Percentiles rank a stretch among this genome's conserved stretches.
phyloP scores from a whole-genome alignment of 2,329 filamentous ascomycete species.

The Fonsecaea pugnacius region DNA sequence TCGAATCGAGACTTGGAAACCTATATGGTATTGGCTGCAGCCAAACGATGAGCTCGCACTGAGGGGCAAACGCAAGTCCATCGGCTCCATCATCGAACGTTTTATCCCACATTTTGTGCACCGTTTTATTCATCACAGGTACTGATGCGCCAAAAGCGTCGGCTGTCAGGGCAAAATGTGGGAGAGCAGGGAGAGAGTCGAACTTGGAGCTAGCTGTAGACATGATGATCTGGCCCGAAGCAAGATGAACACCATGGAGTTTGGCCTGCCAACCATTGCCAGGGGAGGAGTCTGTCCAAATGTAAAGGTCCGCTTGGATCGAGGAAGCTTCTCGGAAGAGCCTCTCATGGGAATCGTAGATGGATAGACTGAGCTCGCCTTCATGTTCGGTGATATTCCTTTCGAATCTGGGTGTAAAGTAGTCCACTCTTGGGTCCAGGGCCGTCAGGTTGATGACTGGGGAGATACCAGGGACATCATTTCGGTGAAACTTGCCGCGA shows the following conservation, averaged over 20 bases:
- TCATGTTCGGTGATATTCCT: slow-evolving; percentile 77
- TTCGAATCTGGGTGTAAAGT: slow-evolving; percentile 69
- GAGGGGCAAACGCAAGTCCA: slow-evolving; percentile 59
- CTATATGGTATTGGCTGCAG: slow-evolving; percentile 64
- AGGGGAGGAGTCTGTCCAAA: slow-evolving; percentile 72
- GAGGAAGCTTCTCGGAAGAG: slow-evolving; percentile 43
- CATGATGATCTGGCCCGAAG: slow-evolving; percentile 76
- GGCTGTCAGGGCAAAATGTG: slow-evolving; percentile 72
- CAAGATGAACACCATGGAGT: slow-evolving; percentile 84
- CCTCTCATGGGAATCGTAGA: slow-evolving; percentile 60
- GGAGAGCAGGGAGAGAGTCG: slow-evolving; percentile 84
- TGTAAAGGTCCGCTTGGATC: slow-evolving; percentile 69
- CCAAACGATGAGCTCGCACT: slow-evolving; percentile 89
- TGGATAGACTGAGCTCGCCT: slow-evolving; percentile 70
- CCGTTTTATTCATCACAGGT: slow-evolving; percentile 71
- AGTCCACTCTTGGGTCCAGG: slow-evolving; percentile 68
- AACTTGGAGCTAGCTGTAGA: slow-evolving; percentile 94
- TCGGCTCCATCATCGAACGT: slow-evolving; percentile 61
- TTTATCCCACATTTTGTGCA: slow-evolving; percentile 60
- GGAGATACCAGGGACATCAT: slow-evolving; percentile 52
- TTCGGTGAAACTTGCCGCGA: slow-evolving; percentile 74
- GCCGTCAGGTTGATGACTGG: slow-evolving; percentile 66
- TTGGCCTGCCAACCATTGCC: slow-evolving; percentile 79
- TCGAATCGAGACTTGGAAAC: slow-evolving; percentile 32
- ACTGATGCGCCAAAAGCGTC: slow-evolving; percentile 62